These are phyloP conservation scores for Cercospora sp. DNA, from an alignment of 2,329 filamentous ascomycete genomes.

Conservation along the genomic window DNA sequence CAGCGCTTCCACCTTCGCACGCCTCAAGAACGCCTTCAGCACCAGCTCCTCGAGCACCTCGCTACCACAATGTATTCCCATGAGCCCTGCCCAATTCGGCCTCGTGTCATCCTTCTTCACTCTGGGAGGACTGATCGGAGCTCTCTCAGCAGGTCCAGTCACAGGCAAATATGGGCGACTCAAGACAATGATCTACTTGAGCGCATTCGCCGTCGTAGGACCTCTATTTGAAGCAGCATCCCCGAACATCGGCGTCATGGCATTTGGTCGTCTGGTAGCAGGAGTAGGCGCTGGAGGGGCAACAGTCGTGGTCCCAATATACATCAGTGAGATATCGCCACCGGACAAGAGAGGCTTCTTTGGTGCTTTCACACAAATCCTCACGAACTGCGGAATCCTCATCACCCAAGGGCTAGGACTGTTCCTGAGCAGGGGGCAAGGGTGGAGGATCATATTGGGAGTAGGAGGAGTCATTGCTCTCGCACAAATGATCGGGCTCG, in stretches of 20 bases:
- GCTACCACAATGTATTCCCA: constrained; percentile 79
- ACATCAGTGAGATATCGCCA: constrained; percentile 89
- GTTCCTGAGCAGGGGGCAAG: constrained; percentile 75
- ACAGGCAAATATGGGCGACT: constrained; percentile 75
- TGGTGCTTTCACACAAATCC: constrained; percentile 81
- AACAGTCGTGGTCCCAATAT: constrained; percentile 90
- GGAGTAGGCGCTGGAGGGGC: constrained; percentile 84
- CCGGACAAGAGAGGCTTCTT: constrained; percentile 65
- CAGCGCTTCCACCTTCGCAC: constrained; percentile 41
- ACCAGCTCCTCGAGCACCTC: constrained; percentile 8
- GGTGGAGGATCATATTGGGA: constrained; percentile 83
- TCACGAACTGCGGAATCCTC: constrained; percentile 85
- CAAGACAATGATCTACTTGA: constrained; percentile 73
- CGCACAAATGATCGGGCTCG: constrained; percentile 67
- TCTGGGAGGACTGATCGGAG: constrained; percentile 80
- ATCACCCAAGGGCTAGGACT: constrained; percentile 80
- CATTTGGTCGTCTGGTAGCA: constrained; percentile 72
- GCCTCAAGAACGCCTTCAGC: constrained; percentile 58
- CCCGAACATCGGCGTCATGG: constrained; percentile 65
- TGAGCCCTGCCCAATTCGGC: constrained; percentile 79
- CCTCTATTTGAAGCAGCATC: constrained; percentile 74
- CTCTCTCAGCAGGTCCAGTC: constrained; percentile 75
- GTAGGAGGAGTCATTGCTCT: constrained; percentile 68
- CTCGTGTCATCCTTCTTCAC: constrained; percentile 89
- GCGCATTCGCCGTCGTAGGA: constrained; percentile 72